Evolutionary conservation across 202 grass and related monocot species (phyloP), one percentile per base, ranked within the genome.

Genomic region (Musa balbisiana): DNA sequence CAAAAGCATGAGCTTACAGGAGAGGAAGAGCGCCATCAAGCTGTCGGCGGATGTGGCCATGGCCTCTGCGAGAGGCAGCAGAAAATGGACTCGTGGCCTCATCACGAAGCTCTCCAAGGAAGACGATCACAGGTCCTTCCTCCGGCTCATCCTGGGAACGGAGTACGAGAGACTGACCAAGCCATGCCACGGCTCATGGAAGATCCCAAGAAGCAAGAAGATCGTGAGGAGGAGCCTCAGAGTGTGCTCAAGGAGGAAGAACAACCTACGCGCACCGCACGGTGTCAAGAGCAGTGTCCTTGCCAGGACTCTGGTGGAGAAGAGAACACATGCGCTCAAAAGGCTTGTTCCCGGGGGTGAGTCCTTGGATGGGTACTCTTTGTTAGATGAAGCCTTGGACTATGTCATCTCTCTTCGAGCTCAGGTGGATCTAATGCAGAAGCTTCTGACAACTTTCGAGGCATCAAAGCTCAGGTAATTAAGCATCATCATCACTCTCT

Each of bases 361-460:
- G 59, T 55, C n/a, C 49, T 64, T 91, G 78, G 78, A 89, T 52
- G 86, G 81, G 73, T 82, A 69, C 81, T 78, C 84, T 62, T 55
- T 97, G 84, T 72, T 93, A 51, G 79, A 87, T 26, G 87, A 97
- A 80, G 81, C 90, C 51, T 25, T 97, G 49, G 93, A 97, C 76
- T 93, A 97, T 20, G 78, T 84, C n/a, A 64, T 83, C 64, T 87
- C 79, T 1, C 88, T 97, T 8, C 85, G 75, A 80, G 86, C 84
- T 73, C 93, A 97, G 29, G 88, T 87, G 9, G 87, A 96, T 23
- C 79, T 90, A 62, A 93, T 97, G 90, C 84, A 85, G 76, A 73
- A 78, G 62, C 80, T 97, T 9, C 9, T 93, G 66, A 91, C 71
- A 51, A 53, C 65, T 76, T 80, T 92, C 26, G 72, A 90, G 74